These are phyloP conservation scores for Leccinum proliferum DNA, from an alignment of 1,284 basidiomycete genomes.

Conservation along the genomic window DNA sequence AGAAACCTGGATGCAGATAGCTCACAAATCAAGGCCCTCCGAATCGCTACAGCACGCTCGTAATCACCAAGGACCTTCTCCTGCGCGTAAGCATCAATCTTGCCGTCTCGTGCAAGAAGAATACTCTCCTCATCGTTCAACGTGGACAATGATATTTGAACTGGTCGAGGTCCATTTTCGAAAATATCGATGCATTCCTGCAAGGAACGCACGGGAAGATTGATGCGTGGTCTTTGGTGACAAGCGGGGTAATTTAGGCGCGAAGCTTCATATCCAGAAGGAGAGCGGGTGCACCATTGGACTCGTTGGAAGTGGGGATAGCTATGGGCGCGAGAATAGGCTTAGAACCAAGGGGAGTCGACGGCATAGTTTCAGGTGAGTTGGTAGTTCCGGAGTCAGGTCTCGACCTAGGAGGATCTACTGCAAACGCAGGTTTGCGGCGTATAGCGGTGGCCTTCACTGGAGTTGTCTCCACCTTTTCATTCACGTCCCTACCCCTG, in stretches of 20 bases:
- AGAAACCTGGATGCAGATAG: constrained; percentile 16
- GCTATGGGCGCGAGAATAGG: constrained; percentile 13
- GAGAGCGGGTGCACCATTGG: constrained; percentile 34
- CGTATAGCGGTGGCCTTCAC: constrained; percentile 14
- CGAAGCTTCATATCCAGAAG: constrained; percentile 45
- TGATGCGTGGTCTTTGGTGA: constrained; percentile 15
- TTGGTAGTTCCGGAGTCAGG: constrained; percentile 14
- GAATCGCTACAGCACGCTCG: constrained; percentile 83
- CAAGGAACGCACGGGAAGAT: constrained; percentile 46
- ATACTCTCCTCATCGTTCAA: constrained; percentile 94
- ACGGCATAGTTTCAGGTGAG: constrained; percentile 17
- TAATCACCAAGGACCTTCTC: constrained; percentile 90
- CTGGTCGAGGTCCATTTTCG: constrained; percentile 75
- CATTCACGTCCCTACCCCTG: constrained; percentile 24
- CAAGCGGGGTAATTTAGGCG: constrained; percentile 24
- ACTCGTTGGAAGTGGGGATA: constrained; percentile 17
- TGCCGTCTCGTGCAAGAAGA: constrained; percentile 84
- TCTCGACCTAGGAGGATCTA: constrained; percentile 21
- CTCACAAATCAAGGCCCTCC: constrained; percentile 88
- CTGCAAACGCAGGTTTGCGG: constrained; percentile 19
- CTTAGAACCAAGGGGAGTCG: constrained; percentile 10
- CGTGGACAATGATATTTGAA: constrained; percentile 46
- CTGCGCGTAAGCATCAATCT: constrained; percentile 90
- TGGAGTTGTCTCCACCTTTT: constrained; percentile 12
- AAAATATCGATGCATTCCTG: constrained; percentile 83